Evolutionary conservation across 495 filamentous ascomycete species (phyloP).

Genomic region (Hyaloscypha hepaticicola): DNA sequence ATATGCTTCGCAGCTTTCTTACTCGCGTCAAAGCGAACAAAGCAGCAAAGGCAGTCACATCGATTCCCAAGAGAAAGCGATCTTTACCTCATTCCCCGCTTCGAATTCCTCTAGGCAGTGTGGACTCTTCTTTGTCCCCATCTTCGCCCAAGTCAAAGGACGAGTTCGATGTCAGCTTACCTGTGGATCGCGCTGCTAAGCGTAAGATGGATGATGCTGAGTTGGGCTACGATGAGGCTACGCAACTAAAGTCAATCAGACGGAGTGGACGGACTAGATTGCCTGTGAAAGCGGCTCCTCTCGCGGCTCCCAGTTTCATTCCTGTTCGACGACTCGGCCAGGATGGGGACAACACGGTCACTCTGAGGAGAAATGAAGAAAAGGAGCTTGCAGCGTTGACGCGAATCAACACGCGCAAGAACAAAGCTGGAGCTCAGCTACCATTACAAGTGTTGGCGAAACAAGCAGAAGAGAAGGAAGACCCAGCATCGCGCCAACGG

Average conservation of each 20-base stretch:
- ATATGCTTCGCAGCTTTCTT: slow-evolving; percentile 46
- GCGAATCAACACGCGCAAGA: slow-evolving; percentile 53
- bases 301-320: slow-evolving; percentile 31
- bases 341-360: slow-evolving; percentile 34
- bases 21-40: slow-evolving; percentile 47
- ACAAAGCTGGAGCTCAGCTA: slow-evolving; percentile 46
- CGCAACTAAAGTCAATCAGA: slow-evolving; percentile 20
- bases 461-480: slow-evolving; percentile 32
- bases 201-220: slow-evolving; percentile 11
- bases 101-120: slow-evolving; percentile 38
- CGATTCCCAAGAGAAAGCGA: slow-evolving; percentile 35
- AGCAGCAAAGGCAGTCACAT: slow-evolving; percentile 32
- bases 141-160: slow-evolving; percentile 22
- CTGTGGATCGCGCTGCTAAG: slow-evolving; percentile 20
- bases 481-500: slow-evolving; percentile 24
- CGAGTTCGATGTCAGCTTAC: slow-evolving; percentile 26
- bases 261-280: slow-evolving; percentile 32
- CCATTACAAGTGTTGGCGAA: slow-evolving; percentile 35
- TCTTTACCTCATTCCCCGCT: slow-evolving; percentile 35
- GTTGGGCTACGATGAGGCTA: slow-evolving; percentile 18
- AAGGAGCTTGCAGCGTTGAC: slow-evolving; percentile 51
- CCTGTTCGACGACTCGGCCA: slow-evolving; percentile 31
- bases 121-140: slow-evolving; percentile 37
- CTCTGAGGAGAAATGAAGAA: slow-evolving; percentile 42
- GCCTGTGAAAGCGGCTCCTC: slow-evolving; percentile 24